These are phyloP conservation scores for Monosporozyma servazzii DNA, from an alignment of 805 yeast genomes.

Conservation along the genomic window DNA sequence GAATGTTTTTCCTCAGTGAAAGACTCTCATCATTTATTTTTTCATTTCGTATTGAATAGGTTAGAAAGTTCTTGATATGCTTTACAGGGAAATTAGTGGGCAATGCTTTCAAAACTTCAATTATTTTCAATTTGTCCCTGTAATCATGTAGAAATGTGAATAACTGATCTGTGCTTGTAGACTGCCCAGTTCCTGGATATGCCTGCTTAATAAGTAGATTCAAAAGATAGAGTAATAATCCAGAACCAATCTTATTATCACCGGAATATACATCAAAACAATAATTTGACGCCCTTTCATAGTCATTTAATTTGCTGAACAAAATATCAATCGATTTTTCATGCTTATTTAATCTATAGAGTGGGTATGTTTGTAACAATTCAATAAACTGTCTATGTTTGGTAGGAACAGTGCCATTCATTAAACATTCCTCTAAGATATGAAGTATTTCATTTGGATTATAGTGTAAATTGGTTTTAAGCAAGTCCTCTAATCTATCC, in stretches of 20 bases:
- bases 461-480: slow-evolving; percentile 30
- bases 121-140: slow-evolving; percentile 15
- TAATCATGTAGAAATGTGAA: slow-evolving; percentile 20
- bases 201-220: slow-evolving; percentile 29
- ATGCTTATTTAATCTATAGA: slow-evolving; percentile 52
- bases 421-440: slow-evolving; percentile 9
- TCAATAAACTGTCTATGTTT: slow-evolving; percentile 8
- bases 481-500: slow-evolving; percentile 30
- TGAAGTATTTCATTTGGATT: slow-evolving; percentile 32
- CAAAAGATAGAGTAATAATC: slow-evolving; percentile 34
- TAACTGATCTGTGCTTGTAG: background rate
- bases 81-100: slow-evolving; percentile 43
- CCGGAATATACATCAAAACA: slow-evolving; percentile 41
- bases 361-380: slow-evolving; percentile 41
- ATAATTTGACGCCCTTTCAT: slow-evolving; percentile 49
- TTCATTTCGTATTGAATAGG: slow-evolving; percentile 35
- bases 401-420: background rate
- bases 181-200: background rate
- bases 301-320: slow-evolving; percentile 48
- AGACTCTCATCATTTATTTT: slow-evolving; percentile 34
- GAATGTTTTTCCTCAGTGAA: slow-evolving; percentile 38
- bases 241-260: slow-evolving; percentile 33
- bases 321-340: slow-evolving; percentile 53
- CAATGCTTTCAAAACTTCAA: slow-evolving; percentile 36
- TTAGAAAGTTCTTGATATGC: slow-evolving; percentile 37